Conservation (phyloP, 2,329 filamentous ascomycete species). For the Colletotrichum eremochloae region DNA sequence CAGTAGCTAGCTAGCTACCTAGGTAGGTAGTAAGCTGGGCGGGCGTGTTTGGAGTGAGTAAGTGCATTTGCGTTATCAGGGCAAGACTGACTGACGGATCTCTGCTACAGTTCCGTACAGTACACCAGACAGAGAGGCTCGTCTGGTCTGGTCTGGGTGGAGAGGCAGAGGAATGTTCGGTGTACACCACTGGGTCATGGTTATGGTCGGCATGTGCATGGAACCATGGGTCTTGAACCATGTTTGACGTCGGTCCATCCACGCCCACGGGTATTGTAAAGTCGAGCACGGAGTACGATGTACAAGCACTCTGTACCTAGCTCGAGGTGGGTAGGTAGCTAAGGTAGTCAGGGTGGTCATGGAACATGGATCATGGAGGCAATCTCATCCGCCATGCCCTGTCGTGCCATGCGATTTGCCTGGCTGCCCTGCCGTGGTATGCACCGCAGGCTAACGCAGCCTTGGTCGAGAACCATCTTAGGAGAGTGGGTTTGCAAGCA, state of each 20-base stretch:
- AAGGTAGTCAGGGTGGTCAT: background rate
- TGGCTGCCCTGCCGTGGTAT: constrained; percentile 1
- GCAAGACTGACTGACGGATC: constrained; percentile 10
- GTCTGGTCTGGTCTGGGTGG: background rate
- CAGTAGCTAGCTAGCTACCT: too few species aligned
- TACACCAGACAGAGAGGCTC: background rate
- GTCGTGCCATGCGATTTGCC: constrained; percentile 1
- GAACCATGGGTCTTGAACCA: constrained; percentile 14
- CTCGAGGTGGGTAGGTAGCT: too few species aligned
- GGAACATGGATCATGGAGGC: constrained; percentile 9
- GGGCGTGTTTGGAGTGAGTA: constrained; percentile 5
- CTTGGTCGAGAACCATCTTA: background rate
- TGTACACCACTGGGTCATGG: background rate
- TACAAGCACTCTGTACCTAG: too few species aligned
- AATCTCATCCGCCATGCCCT: constrained; percentile 15
- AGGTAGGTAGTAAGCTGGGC: too few species aligned
- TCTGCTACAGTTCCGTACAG: too few species aligned
- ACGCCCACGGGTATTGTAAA: constrained; percentile 2
- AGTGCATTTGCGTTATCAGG: constrained; percentile 14
- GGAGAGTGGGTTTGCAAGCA: constrained; percentile 7
- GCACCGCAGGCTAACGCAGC: background rate
- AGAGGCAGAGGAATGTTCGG: background rate
- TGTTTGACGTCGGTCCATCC: constrained; percentile 8
- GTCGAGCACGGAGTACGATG: too few species aligned
- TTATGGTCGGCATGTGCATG: background rate